Percentiles rank a stretch among this genome's conserved stretches.
phyloP scores from a whole-genome alignment of 805 yeast species.

The Pichia insulana region DNA sequence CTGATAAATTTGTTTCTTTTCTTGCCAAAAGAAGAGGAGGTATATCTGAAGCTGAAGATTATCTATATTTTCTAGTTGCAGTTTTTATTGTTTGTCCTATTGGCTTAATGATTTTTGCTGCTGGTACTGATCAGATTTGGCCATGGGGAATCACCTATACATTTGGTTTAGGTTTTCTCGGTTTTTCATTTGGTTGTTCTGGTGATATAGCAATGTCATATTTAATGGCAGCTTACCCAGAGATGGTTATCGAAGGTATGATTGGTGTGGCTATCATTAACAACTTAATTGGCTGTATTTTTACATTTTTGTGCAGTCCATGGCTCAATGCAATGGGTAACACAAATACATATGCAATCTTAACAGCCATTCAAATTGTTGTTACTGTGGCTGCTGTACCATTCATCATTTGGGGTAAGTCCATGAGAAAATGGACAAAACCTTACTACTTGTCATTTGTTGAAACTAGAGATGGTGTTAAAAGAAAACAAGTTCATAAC shows the following conservation, averaged over 20 bases:
- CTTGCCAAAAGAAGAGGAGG: conserved; percentile 54
- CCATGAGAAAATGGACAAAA: conserved; percentile 48
- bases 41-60: conserved; percentile 55
- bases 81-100: conserved; percentile 52
- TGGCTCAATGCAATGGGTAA: conserved; percentile 53
- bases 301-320: conserved; percentile 55
- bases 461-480: conserved; percentile 40
- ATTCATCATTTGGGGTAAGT: conserved; percentile 38
- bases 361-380: conserved; percentile 53
- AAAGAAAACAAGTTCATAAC: conserved; percentile 3
- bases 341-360: conserved; percentile 48
- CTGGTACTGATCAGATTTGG: conserved; percentile 51
- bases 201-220: conserved; percentile 66
- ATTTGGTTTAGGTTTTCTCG: conserved; percentile 54
- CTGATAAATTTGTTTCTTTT: conserved; percentile 54
- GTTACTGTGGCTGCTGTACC: conserved; percentile 47
- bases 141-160: conserved; percentile 44
- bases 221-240: conserved; percentile 61
- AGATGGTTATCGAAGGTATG: conserved; percentile 63
- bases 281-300: conserved; percentile 55
- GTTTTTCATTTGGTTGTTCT: conserved; percentile 62
- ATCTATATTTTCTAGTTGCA: conserved; percentile 47
- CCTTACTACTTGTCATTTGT: conserved; percentile 45
- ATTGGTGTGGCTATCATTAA: conserved; percentile 59
- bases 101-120: conserved; percentile 58